A percentile compares a stretch with the other conserved stretches of the same genome.
Evolutionary conservation across 2,329 filamentous ascomycete species (phyloP).

Genomic region (Phyllosticta capitalensis): DNA sequence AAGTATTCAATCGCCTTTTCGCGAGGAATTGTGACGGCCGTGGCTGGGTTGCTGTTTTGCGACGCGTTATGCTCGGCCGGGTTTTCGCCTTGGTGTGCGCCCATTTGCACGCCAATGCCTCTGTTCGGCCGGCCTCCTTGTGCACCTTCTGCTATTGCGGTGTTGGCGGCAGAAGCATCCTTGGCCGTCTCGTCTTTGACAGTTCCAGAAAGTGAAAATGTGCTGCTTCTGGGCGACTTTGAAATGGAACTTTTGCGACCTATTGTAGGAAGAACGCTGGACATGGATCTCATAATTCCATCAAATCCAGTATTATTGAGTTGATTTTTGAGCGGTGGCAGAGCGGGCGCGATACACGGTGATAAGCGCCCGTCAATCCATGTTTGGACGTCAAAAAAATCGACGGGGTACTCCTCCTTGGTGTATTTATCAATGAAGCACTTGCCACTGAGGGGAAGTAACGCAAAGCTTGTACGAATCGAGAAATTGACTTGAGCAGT

Average conservation of each 20-base stretch:
- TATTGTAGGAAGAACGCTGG: conserved; percentile 32
- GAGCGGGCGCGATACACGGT: conserved; percentile 61
- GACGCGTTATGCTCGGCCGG: not conserved
- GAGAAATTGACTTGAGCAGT: conserved; percentile 92
- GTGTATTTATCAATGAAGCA: conserved; percentile 82
- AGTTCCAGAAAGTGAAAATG: conserved; percentile 10
- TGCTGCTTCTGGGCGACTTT: conserved; percentile 23
- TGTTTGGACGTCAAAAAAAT: conserved; percentile 71
- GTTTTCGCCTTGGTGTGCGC: conserved; percentile 14
- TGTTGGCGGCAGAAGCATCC: conserved; percentile 14
- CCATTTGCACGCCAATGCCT: conserved; percentile 41
- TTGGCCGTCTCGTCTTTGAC: conserved; percentile 14
- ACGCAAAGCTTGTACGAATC: conserved; percentile 72
- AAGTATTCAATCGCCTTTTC: conserved; percentile 58
- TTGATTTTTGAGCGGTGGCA: conserved; percentile 44
- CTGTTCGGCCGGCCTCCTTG: conserved; percentile 22
- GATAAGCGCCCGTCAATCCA: conserved; percentile 75
- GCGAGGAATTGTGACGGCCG: conserved; percentile 44
- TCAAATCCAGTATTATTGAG: conserved; percentile 33
- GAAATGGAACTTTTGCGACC: conserved; percentile 28
- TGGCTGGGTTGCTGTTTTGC: conserved; percentile 20
- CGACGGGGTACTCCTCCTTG: conserved; percentile 67
- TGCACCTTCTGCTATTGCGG: conserved; percentile 14
- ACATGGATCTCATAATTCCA: conserved; percentile 38
- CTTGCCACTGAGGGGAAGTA: conserved; percentile 76